Evolutionary conservation across 2,329 filamentous ascomycete species (phyloP), one percentile per base, ranked within the genome.

Genomic region (Ceratocystis albifundus): DNA sequence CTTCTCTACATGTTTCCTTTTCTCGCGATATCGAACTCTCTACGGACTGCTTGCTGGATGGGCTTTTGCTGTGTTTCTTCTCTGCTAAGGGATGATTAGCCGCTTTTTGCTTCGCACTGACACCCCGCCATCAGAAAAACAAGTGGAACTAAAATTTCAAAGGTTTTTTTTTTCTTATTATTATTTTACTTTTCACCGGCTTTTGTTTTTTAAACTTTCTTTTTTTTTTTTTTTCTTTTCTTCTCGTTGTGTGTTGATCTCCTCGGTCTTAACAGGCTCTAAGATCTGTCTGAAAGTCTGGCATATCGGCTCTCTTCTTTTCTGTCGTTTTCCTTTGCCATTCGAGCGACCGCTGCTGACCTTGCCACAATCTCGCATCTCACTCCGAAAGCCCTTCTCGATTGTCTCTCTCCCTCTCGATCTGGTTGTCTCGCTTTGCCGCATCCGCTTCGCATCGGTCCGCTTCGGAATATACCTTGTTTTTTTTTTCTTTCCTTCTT

Each of bases 51-150:
- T 41, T 41, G 36, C 36, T 41, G 10, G 10, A 41, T 41, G 36
- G 36, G 36, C n/a, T 63, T 22, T 46, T 48, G 28, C 20, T 63
- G 45, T 46, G 7, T 48, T 17, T 48, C 28, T 63, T 63, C 20
- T 36, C 32, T 59, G 32, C 17, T 36, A 59, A 59, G 55, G 28
- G 55, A 59, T 59, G 55, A 59, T 59, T 59, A 59, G 30, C 55
- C 55, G 55, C 55, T 59, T 59, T 59, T 59, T 25, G 55, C 55
- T 28, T 59, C 55, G 55, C 55, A 59, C 61, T 63, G 61, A 63
- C 61, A 63, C 61, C 61, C 61, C 61, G 45, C 61, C 61, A 63
- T 48, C 17, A 50, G 50, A 63, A 63, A 63, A 63, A 63, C 46
- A 48, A 63, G 61, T 63, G 61, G 41, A 63, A 48, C 61, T 63